A percentile compares a stretch with the other conserved stretches of the same genome.
These are phyloP conservation scores for Aureobasidium sp. DNA, from an alignment of 2,329 filamentous ascomycete species.

Conservation along the genomic window DNA sequence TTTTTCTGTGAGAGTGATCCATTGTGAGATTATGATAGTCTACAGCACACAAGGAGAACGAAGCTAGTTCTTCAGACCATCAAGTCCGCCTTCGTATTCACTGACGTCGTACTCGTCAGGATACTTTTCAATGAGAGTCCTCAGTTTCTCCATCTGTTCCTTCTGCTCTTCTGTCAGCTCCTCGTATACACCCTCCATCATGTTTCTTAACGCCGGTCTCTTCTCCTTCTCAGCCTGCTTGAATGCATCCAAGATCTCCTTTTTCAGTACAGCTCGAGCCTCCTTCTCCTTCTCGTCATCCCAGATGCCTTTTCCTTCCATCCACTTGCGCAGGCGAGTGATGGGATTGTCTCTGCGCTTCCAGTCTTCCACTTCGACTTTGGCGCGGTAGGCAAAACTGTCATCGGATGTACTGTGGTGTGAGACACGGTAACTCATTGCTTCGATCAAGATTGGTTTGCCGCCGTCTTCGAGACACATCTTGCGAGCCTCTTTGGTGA, in stretches of 20 bases:
- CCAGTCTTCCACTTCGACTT: slow-evolving; percentile 92
- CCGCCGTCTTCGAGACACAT: slow-evolving; percentile 76
- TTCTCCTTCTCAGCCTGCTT: slow-evolving; percentile 72
- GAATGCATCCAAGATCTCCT: slow-evolving; percentile 77
- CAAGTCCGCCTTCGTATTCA: slow-evolving; percentile 65
- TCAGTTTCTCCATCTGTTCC: slow-evolving; percentile 68
- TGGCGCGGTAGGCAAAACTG: slow-evolving; percentile 89
- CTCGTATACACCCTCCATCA: slow-evolving; percentile 89
- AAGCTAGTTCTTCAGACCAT: slow-evolving; percentile 42
- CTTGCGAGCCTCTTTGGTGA: slow-evolving; percentile 64
- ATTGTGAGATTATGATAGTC: too few species aligned
- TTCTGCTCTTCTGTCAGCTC: slow-evolving; percentile 70
- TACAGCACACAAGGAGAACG: too few species aligned
- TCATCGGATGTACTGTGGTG: slow-evolving; percentile 97
- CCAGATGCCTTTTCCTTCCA: slow-evolving; percentile 78
- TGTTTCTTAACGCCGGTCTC: slow-evolving; percentile 60
- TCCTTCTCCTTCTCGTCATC: slow-evolving; percentile 74
- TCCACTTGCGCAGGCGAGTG: slow-evolving; percentile 77
- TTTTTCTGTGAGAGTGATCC: too few species aligned
- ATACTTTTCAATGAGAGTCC: slow-evolving; percentile 71
- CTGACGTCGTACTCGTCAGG: slow-evolving; percentile 84
- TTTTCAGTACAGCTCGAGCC: slow-evolving; percentile 55
- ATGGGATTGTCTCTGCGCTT: slow-evolving; percentile 85
- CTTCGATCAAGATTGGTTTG: slow-evolving; percentile 78
- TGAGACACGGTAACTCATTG: slow-evolving; percentile 96